Evolutionary conservation across 371 early-diverging fungal species (phyloP).

Genomic region (Blakeslea trispora): DNA sequence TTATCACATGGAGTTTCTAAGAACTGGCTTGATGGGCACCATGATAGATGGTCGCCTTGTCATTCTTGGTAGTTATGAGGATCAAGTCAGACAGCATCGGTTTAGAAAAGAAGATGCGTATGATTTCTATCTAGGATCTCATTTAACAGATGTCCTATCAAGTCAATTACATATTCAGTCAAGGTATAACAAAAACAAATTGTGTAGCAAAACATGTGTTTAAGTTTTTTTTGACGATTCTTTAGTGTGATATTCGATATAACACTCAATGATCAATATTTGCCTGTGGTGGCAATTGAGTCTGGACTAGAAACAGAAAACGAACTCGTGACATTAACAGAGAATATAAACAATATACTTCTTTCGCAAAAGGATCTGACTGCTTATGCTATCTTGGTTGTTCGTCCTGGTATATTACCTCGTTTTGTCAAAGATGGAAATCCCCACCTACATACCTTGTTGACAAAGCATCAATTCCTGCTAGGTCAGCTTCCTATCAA

Average conservation of each 20-base stretch:
- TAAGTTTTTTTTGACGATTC: not conserved
- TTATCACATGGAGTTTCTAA: slow-evolving; percentile 61
- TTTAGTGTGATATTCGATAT: slow-evolving; percentile 67
- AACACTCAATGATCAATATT: slow-evolving; percentile 62
- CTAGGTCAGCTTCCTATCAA: slow-evolving; percentile 54
- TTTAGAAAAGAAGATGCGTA: slow-evolving; percentile 43
- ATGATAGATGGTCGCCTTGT: slow-evolving; percentile 72
- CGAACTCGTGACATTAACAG: slow-evolving; percentile 53
- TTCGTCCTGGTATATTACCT: slow-evolving; percentile 64
- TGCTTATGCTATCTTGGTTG: slow-evolving; percentile 61
- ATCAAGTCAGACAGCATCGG: slow-evolving; percentile 66
- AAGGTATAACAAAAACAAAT: slow-evolving; percentile 47
- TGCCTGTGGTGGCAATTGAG: slow-evolving; percentile 76
- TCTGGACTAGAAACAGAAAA: slow-evolving; percentile 39
- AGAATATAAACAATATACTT: slow-evolving; percentile 54
- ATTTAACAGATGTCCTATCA: slow-evolving; percentile 56
- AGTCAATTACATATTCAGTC: slow-evolving; percentile 56
- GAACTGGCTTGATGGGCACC: slow-evolving; percentile 82
- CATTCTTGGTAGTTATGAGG: slow-evolving; percentile 76
- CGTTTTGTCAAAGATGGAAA: slow-evolving; percentile 72
- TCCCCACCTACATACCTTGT: slow-evolving; percentile 62
- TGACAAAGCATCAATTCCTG: slow-evolving; percentile 68
- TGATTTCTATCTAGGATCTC: slow-evolving; percentile 54
- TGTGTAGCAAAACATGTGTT: too few relatives aligned
- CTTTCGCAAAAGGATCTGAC: slow-evolving; percentile 60